phyloP scores from a whole-genome alignment of 2,329 filamentous ascomycete species.

The Colletotrichum sp. region DNA sequence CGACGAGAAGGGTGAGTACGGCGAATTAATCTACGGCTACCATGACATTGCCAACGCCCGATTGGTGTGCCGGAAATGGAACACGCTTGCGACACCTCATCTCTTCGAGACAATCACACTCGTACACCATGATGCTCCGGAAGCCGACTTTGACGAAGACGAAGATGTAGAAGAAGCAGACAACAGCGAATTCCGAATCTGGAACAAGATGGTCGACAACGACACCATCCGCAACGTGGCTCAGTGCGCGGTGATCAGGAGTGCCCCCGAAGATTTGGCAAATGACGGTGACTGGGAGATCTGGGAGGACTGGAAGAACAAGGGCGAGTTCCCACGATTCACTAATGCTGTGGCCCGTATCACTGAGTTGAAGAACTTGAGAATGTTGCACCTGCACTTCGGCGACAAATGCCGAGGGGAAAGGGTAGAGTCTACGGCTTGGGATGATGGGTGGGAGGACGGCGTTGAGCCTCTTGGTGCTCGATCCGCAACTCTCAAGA shows the following conservation, averaged over 20 bases:
- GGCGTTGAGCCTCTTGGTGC: background rate
- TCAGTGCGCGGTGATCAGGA: constrained; percentile 23
- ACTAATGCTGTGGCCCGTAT: constrained; percentile 5
- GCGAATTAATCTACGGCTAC: background rate
- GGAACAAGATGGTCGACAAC: background rate
- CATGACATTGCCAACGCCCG: constrained; percentile 8
- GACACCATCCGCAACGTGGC: background rate
- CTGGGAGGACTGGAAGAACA: background rate
- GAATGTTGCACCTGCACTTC: constrained; percentile 10
- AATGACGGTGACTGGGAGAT: background rate
- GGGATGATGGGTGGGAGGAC: background rate
- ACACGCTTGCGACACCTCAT: constrained; percentile 1
- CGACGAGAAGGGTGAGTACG: background rate
- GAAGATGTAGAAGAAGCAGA: background rate
- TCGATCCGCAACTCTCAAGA: background rate
- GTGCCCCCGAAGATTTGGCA: constrained; percentile 4
- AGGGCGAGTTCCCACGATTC: background rate
- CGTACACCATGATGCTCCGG: background rate
- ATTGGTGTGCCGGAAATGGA: constrained; percentile 24
- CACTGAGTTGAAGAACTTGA: constrained; percentile 11
- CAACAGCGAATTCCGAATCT: background rate
- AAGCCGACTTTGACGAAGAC: background rate
- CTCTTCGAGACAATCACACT: constrained; percentile 14
- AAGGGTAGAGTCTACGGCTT: too few species aligned
- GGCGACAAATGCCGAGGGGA: background rate